Conservation (phyloP, 176 grass and related monocot genomes). For the Bothriochloa decipiens region DNA sequence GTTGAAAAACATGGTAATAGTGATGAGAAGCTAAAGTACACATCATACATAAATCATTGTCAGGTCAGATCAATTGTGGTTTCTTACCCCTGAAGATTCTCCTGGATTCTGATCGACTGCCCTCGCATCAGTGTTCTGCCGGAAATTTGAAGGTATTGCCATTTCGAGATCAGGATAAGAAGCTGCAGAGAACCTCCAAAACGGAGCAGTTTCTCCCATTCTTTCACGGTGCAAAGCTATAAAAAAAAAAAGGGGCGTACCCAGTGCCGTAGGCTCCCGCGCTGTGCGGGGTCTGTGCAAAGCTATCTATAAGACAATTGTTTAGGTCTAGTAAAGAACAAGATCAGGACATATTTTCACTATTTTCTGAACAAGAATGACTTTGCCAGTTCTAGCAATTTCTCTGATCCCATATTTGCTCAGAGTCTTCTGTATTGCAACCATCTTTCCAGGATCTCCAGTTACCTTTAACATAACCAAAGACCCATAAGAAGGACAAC, state of each 20-base stretch:
- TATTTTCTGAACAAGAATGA: conserved; percentile 40
- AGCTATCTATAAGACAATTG: conserved; percentile 9
- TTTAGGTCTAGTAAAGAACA: conserved; percentile 8
- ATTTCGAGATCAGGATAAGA: conserved; percentile 27
- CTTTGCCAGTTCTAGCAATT: conserved; percentile 86
- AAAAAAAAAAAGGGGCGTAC: too few relatives aligned
- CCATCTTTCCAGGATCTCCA: conserved; percentile 83
- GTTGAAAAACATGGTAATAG: too few relatives aligned
- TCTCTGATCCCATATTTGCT: conserved; percentile 78
- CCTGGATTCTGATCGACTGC: neutral
- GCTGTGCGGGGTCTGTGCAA: too few relatives aligned
- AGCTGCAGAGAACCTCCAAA: conserved; percentile 19
- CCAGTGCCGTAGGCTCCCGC: too few relatives aligned
- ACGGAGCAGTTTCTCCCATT: conserved; percentile 32
- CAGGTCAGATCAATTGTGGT: conserved; percentile 5
- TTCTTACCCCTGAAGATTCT: conserved; percentile 30
- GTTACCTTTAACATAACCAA: conserved; percentile 54
- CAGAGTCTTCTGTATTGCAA: conserved; percentile 58
- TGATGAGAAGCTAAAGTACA: neutral
- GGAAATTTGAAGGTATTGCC: conserved; percentile 16
- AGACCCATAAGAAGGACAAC: neutral
- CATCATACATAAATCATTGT: neutral
- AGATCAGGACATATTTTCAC: neutral
- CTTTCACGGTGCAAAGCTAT: conserved; percentile 10
- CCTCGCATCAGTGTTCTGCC: neutral